A percentile compares a stretch with the other conserved stretches of the same genome.
Conservation (phyloP, 768 basidiomycete genomes). For the Lactarius pseudohatsudake region DNA sequence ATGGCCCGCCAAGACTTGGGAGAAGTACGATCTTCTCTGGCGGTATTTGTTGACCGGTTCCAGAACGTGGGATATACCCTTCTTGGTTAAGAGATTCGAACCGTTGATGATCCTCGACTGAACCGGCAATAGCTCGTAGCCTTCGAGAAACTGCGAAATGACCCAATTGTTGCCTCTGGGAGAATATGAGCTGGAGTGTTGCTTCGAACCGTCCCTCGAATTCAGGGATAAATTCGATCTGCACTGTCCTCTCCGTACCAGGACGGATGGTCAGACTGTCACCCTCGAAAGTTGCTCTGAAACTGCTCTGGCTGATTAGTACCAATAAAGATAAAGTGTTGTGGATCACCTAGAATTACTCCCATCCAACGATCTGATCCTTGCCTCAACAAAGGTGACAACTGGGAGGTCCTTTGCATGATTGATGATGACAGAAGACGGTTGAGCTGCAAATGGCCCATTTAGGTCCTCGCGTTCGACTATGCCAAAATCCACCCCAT, state of each 20-base stretch:
- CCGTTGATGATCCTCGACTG: slow-evolving; percentile 10
- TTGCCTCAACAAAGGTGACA: slow-evolving; percentile 24
- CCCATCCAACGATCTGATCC: slow-evolving; percentile 2
- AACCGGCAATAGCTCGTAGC: slow-evolving; percentile 13
- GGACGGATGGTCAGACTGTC: slow-evolving; percentile 5
- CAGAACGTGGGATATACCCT: not conserved
- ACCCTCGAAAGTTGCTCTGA: slow-evolving; percentile 7
- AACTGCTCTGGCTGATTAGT: slow-evolving; percentile 8
- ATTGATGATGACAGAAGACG: slow-evolving; percentile 25
- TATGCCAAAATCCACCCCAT: slow-evolving; percentile 51
- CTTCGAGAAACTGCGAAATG: slow-evolving; percentile 6
- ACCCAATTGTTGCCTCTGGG: not conserved
- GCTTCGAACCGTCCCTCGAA: slow-evolving; percentile 21
- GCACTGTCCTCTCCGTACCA: slow-evolving; percentile 7
- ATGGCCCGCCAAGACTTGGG: not conserved
- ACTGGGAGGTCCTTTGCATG: slow-evolving; percentile 9
- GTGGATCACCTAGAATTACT: slow-evolving; percentile 15
- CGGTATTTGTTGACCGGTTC: not conserved
- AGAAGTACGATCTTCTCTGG: slow-evolving; percentile 4
- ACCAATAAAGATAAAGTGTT: not conserved
- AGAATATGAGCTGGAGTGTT: slow-evolving; percentile 17
- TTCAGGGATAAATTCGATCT: slow-evolving; percentile 10
- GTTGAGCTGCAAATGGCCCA: slow-evolving; percentile 15
- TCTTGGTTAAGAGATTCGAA: slow-evolving; percentile 7
- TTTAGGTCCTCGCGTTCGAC: slow-evolving; percentile 40